These are phyloP conservation scores for Suillus discolor DNA, from an alignment of 768 basidiomycete species.

Conservation along the genomic window DNA sequence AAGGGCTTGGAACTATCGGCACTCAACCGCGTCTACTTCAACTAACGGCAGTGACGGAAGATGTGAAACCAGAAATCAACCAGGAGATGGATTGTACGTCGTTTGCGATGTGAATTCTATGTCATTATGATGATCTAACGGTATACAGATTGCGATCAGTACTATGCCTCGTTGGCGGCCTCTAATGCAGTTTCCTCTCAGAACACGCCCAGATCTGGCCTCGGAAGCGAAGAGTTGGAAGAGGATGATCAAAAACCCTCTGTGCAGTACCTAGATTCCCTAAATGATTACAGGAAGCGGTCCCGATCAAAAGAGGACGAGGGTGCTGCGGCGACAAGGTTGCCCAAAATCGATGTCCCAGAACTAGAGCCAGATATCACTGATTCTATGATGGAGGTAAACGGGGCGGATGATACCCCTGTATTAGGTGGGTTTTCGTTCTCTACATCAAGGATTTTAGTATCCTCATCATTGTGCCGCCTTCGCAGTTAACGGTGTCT, in stretches of 20 bases:
- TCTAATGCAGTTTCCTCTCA: conserved; percentile 59
- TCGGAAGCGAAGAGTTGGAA: conserved; percentile 56
- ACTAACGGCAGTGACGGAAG: conserved; percentile 30
- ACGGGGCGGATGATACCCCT: conserved; percentile 50
- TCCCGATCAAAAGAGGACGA: conserved; percentile 69
- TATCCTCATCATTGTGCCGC: conserved; percentile 1
- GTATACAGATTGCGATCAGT: conserved; percentile 71
- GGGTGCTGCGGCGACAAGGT: conserved; percentile 41
- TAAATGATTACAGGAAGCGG: conserved; percentile 75
- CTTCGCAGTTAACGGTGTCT: conserved; percentile 68
- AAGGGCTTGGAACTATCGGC: conserved; percentile 64
- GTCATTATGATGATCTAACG: background rate
- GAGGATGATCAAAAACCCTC: conserved; percentile 74
- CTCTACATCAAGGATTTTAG: background rate
- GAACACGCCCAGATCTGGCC: conserved; percentile 57
- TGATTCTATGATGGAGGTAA: conserved; percentile 12
- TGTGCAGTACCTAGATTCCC: conserved; percentile 64
- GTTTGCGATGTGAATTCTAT: background rate
- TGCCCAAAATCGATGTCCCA: conserved; percentile 44
- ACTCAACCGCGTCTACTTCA: conserved; percentile 30
- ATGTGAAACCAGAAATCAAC: conserved; percentile 52
- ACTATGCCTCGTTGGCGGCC: conserved; percentile 77
- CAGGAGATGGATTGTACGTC: conserved; percentile 68
- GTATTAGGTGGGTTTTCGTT: conserved; percentile 23
- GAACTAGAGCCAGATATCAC: conserved; percentile 25